Base-by-base conservation (phyloP, 2,329 filamentous ascomycete species). In the Beauveria sp. region DNA sequence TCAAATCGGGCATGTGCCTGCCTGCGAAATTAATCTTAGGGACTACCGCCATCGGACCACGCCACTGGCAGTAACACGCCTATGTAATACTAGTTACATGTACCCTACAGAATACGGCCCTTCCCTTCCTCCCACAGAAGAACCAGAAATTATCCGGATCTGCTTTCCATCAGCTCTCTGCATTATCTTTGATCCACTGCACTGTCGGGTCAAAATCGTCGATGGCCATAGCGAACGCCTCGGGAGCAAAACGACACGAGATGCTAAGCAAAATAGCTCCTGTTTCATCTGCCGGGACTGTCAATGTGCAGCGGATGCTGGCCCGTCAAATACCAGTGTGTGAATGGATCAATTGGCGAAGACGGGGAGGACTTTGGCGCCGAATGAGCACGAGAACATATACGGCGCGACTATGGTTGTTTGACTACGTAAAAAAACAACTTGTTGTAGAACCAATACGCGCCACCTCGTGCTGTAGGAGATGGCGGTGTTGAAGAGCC, bases 161-260 rank as follows among this genome's bases (percentile, higher is more conserved):
- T 2, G 75, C 73, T 14, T 71, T 71, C 64, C 72, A 74, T 30
- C 70, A 63, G 1, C 61, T 55, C 55, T 70, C 71, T 0, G 77
- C 75, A 52, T 80, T 72, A 5, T 70, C 65, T 3, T 73, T 64
- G 1, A 81, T 65, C 66, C 71, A 81, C 49, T 67, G 65, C 14
- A 81, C 66, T 0, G 75, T 71, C 46, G 77, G 76, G 58, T 79
- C 76, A 2, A 77, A 71, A 65, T 84, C 81, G 58, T 81, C 70
- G 1, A 82, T 70, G 3, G 75, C 75, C 1, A 69, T 70, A 0
- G 81, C 81, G 61, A 82, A 83, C 26, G 72, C 70, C 62, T 81
- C 80, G 0, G 81, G 81, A 8, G 79, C 80, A 38, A 81, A 74
- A 1, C 81, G 72, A 64, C 83, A 83, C 20, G 80, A 78, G 5